phyloP scores from a whole-genome alignment of 164 flowering plant species.

The Malania oleifera region DNA sequence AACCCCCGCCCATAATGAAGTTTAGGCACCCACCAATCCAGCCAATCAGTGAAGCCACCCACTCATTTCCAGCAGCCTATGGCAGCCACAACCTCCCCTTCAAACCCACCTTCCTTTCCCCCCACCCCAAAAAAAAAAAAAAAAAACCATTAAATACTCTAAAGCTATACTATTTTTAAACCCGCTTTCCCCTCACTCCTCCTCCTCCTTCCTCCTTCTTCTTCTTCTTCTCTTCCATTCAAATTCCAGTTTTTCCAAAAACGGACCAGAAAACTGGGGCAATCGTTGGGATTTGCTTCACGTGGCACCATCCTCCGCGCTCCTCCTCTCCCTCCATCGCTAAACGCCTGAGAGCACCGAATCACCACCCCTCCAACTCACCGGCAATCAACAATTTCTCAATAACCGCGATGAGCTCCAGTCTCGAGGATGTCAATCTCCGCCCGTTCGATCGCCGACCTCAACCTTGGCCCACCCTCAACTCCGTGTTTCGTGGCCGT shows the following conservation, averaged over 20 bases:
- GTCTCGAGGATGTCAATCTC: conserved; percentile 75
- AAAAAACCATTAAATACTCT: too few relatives aligned
- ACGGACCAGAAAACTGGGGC: neutral
- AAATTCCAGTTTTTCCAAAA: too few relatives aligned
- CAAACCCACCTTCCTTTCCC: too few relatives aligned
- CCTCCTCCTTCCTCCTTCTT: neutral
- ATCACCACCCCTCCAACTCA: conserved; percentile 6
- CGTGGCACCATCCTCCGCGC: conserved; percentile 23
- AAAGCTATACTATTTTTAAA: too few relatives aligned
- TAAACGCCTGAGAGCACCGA: conserved; percentile 9
- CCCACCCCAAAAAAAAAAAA: too few relatives aligned
- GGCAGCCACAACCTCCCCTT: too few relatives aligned
- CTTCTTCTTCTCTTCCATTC: neutral
- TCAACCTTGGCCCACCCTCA: conserved; percentile 81
- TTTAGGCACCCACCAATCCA: too few relatives aligned
- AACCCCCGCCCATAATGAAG: too few relatives aligned
- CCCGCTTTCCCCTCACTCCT: too few relatives aligned
- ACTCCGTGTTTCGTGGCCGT: conserved; percentile 78
- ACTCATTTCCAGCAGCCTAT: too few relatives aligned
- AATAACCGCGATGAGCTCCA: conserved; percentile 55
- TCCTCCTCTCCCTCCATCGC: conserved; percentile 13
- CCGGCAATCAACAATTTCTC: conserved; percentile 26
- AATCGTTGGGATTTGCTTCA: conserved; percentile 28
- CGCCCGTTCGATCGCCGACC: conserved; percentile 45
- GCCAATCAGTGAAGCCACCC: too few relatives aligned